Percentiles rank a stretch among this genome's conserved stretches.
Evolutionary conservation across 495 filamentous ascomycete species (phyloP).

Genomic region (Darksidea phi): DNA sequence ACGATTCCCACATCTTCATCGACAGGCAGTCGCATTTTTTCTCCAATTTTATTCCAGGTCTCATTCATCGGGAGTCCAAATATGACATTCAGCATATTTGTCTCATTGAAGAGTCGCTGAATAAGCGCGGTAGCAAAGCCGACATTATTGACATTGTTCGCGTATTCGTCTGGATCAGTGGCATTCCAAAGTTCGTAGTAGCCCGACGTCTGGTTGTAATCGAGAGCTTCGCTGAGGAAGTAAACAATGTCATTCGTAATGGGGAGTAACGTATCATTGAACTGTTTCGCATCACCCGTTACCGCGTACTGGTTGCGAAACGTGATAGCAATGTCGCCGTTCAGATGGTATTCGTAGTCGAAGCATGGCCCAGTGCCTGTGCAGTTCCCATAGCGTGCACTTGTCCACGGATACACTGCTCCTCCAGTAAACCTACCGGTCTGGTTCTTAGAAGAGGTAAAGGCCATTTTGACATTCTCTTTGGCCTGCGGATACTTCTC

Average conservation of each 20-base stretch:
- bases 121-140: conserved; percentile 72
- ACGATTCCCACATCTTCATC: conserved; percentile 56
- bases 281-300: conserved; percentile 57
- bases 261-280: conserved; percentile 55
- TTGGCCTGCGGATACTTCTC: conserved; percentile 54
- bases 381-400: conserved; percentile 64
- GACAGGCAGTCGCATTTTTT: conserved; percentile 44
- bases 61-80: conserved; percentile 53
- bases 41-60: conserved; percentile 42
- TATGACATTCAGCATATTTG: conserved; percentile 57
- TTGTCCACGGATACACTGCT: conserved; percentile 63
- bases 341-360: conserved; percentile 66
- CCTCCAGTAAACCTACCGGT: conserved; percentile 51
- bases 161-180: conserved; percentile 80
- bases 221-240: conserved; percentile 56
- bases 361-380: conserved; percentile 66
- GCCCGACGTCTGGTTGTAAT: conserved; percentile 52
- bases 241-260: conserved; percentile 60
- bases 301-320: conserved; percentile 61
- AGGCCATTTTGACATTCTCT: conserved; percentile 41
- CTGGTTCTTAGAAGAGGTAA: conserved; percentile 48
- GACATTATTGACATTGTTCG: conserved; percentile 68
- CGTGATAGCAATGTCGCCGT: conserved; percentile 69
- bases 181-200: conserved; percentile 60
- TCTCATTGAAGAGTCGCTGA: conserved; percentile 54